Evolutionary conservation across 176 grass and related monocot species (phyloP), one percentile per base, ranked within the genome.

Genomic region (Poa pratensis): DNA sequence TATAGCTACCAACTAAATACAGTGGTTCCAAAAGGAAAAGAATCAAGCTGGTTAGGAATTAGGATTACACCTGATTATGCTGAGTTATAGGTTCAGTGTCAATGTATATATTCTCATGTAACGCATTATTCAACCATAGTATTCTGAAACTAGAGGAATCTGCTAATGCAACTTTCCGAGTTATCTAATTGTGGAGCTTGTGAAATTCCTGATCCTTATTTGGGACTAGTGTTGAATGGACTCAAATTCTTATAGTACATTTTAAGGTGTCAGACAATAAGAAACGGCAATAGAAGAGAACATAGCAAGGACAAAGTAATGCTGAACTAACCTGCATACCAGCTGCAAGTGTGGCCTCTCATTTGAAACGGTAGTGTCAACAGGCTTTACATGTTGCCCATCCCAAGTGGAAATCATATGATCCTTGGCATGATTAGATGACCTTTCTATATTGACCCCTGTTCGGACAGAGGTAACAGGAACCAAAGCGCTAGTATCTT

Each of bases 331-430:
- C 84, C 93, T 92, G 77, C 27, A 88, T 32, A 28, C 16, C 65
- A 82, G 30, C 84, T 53, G 61, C 75, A 89, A 64, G n/a, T 76
- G 76, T 53, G 17, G 65, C 37, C 63, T 88, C 49, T 26, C 55
- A 20, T 84, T 85, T 86, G 82, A 88, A 57, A 90, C 23, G 11
- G 69, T 61, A 70, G 71, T 64, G 80, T 75, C 86, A 83, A 82
- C 77, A 49, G 43, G 66, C 43, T 86, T 49, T 86, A 67, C 46
- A 51, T 79, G 76, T 73, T 82, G 75, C 42, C 24, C 71, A 85
- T 49, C 49, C 60, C 17, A 58, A 30, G 20, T 58, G 78, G 61
- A 59, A 58, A 72, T 11, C 37, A 71, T 45, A 23, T 71, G 68
- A 51, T 86, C 77, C 23, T 57, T 77, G 22, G 40, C 66, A 80